Evolutionary conservation across 768 basidiomycete genomes (phyloP).

Genomic region (Thelephora ganbajun): DNA sequence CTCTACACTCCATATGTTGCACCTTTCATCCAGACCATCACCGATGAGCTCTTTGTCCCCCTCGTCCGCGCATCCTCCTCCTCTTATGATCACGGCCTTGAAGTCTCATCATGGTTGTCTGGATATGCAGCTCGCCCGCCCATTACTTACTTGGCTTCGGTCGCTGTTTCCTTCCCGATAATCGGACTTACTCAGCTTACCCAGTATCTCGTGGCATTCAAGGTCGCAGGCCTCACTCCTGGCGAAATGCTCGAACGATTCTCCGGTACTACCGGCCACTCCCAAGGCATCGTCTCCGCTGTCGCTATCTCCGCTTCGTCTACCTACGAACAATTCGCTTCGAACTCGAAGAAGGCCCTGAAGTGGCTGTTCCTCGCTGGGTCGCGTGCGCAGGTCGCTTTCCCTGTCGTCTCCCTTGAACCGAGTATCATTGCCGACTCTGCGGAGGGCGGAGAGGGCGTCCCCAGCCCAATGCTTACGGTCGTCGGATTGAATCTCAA

Average conservation of each 20-base stretch:
- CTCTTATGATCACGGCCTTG: slow-evolving; percentile 72
- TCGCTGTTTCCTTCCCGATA: slow-evolving; percentile 88
- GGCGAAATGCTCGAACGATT: slow-evolving; percentile 67
- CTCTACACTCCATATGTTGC: slow-evolving; percentile 81
- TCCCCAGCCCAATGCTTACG: slow-evolving; percentile 86
- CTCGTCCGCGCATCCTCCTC: slow-evolving; percentile 39
- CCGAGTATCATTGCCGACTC: slow-evolving; percentile 79
- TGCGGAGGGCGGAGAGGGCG: slow-evolving; percentile 86
- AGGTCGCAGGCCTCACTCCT: slow-evolving; percentile 61
- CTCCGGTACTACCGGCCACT: slow-evolving; percentile 89
- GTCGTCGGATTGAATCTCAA: slow-evolving; percentile 70
- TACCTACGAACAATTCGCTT: slow-evolving; percentile 57
- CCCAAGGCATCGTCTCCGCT: slow-evolving; percentile 94
- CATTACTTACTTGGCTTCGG: slow-evolving; percentile 75
- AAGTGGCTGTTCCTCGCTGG: slow-evolving; percentile 91
- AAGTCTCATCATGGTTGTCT: slow-evolving; percentile 75
- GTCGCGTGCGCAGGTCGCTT: slow-evolving; percentile 84
- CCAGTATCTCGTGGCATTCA: slow-evolving; percentile 78
- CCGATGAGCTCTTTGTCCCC: slow-evolving; percentile 54
- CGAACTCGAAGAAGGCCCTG: slow-evolving; percentile 72
- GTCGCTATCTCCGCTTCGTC: slow-evolving; percentile 72
- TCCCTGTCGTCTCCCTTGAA: slow-evolving; percentile 84
- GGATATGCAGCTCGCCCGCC: slow-evolving; percentile 60
- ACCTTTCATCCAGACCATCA: slow-evolving; percentile 51
- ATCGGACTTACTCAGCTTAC: slow-evolving; percentile 93